phyloP scores from a whole-genome alignment of 352 stramenopile species.

The Globisporangium echinulatum region DNA sequence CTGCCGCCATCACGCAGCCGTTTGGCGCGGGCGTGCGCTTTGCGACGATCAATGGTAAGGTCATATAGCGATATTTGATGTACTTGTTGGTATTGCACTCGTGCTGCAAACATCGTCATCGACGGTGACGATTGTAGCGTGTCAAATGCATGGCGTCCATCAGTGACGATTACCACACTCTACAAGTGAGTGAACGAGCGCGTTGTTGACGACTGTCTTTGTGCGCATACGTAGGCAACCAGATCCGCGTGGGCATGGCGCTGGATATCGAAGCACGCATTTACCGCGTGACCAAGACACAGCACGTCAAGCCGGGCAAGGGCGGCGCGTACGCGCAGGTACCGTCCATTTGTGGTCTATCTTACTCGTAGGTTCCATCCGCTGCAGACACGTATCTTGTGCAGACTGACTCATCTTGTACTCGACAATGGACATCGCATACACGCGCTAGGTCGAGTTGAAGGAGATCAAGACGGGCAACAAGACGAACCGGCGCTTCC shows the following conservation, averaged over 20 bases:
- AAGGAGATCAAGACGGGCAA: constrained; percentile 84
- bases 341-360: not conserved
- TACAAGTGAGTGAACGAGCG: too few relatives aligned
- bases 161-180: too few relatives aligned
- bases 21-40: constrained; percentile 40
- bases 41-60: constrained; percentile 58
- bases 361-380: too few relatives aligned
- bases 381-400: not conserved
- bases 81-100: not conserved
- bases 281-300: constrained; percentile 79
- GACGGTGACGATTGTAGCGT: not conserved
- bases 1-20: constrained; percentile 6
- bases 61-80: too few relatives aligned
- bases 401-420: not conserved
- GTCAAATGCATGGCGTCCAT: too few relatives aligned
- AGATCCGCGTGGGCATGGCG: constrained; percentile 75
- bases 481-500: constrained; percentile 82
- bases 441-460: constrained; percentile 45
- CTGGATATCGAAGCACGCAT: constrained; percentile 80
- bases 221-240: constrained; percentile 41
- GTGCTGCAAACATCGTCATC: not conserved
- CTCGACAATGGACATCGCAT: not conserved
- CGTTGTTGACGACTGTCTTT: too few relatives aligned
- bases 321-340: constrained; percentile 77
- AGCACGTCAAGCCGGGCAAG: constrained; percentile 84